These are phyloP conservation scores for Lasiosphaeris hirsuta DNA, from an alignment of 495 filamentous ascomycete species.

Conservation along the genomic window DNA sequence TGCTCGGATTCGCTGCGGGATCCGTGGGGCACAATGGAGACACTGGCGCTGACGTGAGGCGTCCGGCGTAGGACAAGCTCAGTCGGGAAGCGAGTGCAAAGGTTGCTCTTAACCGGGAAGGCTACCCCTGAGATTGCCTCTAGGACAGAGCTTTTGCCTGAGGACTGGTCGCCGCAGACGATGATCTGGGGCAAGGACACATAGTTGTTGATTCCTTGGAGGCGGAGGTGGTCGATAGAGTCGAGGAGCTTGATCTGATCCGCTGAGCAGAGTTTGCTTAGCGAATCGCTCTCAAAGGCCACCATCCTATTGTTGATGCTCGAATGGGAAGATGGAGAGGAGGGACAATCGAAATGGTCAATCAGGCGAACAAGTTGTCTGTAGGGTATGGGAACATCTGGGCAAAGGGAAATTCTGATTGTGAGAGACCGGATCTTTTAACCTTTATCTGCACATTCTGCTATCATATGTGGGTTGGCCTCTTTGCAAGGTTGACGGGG, in stretches of 20 bases:
- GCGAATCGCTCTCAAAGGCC: slow-evolving; percentile 14
- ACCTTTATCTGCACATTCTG: no score
- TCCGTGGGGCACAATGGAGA: slow-evolving; percentile 44
- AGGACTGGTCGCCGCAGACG: slow-evolving; percentile 67
- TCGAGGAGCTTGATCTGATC: slow-evolving; percentile 50
- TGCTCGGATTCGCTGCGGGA: slow-evolving; percentile 23
- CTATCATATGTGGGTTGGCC: no score
- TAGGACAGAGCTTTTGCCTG: slow-evolving; percentile 70
- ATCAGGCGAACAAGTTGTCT: no score
- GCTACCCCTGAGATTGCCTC: slow-evolving; percentile 69
- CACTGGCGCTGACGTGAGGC: slow-evolving; percentile 31
- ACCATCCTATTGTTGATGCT: slow-evolving; percentile 7
- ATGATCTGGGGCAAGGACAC: slow-evolving; percentile 64
- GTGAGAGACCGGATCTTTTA: no score
- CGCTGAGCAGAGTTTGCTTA: slow-evolving; percentile 34
- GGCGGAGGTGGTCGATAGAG: slow-evolving; percentile 55
- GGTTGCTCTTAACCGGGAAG: slow-evolving; percentile 58
- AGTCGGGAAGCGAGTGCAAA: slow-evolving; percentile 66
- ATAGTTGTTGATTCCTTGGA: slow-evolving; percentile 50
- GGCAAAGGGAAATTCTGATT: no score
- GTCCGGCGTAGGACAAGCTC: slow-evolving; percentile 55
- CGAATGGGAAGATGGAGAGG: neutral
- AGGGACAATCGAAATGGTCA: neutral
- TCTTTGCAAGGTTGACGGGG: no score
- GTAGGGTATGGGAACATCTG: no score